Evolutionary conservation across 1,284 basidiomycete genomes (phyloP).

Genomic region (Malassezia pachydermatis): DNA sequence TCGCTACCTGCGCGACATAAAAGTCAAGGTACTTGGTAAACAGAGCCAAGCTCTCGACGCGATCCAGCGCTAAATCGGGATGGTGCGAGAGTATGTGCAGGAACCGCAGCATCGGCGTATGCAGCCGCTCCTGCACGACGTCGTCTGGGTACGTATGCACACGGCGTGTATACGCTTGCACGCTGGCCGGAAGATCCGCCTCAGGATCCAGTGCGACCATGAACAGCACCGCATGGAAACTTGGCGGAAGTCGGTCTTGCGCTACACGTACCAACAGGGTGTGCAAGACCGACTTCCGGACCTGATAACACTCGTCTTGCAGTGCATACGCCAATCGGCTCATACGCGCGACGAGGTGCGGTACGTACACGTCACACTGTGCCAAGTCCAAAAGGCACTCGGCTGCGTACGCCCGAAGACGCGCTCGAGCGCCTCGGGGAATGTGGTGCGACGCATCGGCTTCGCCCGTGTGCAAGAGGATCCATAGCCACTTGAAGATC

Average conservation of each 20-base stretch:
- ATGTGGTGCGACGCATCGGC: conserved; percentile 22
- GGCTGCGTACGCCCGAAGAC: conserved; percentile 68
- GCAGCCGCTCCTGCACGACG: conserved; percentile 51
- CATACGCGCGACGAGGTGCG: conserved; percentile 50
- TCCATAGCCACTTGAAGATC: conserved; percentile 31
- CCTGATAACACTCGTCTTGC: conserved; percentile 78
- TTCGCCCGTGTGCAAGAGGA: conserved; percentile 26
- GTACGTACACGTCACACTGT: conserved; percentile 57
- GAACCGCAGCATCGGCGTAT: conserved; percentile 71
- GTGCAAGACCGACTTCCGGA: conserved; percentile 66
- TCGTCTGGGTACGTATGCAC: conserved; percentile 15
- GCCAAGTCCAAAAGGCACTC: conserved; percentile 71
- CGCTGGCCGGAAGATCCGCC: conserved; percentile 40
- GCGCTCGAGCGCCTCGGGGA: conserved; percentile 31
- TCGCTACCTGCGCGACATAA: conserved; percentile 68
- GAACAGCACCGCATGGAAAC: conserved; percentile 75
- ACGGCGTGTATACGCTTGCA: conserved; percentile 21
- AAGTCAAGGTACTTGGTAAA: conserved; percentile 63
- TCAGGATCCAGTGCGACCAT: conserved; percentile 86
- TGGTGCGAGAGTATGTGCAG: conserved; percentile 83
- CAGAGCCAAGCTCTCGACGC: conserved; percentile 59
- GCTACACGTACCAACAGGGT: conserved; percentile 63
- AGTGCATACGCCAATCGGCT: conserved; percentile 61
- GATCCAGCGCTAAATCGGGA: conserved; percentile 71
- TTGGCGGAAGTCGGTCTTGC: conserved; percentile 57